Evolutionary conservation across 2,329 filamentous ascomycete species (phyloP), one percentile per base, ranked within the genome.

Genomic region (Arachnomyces sp.): DNA sequence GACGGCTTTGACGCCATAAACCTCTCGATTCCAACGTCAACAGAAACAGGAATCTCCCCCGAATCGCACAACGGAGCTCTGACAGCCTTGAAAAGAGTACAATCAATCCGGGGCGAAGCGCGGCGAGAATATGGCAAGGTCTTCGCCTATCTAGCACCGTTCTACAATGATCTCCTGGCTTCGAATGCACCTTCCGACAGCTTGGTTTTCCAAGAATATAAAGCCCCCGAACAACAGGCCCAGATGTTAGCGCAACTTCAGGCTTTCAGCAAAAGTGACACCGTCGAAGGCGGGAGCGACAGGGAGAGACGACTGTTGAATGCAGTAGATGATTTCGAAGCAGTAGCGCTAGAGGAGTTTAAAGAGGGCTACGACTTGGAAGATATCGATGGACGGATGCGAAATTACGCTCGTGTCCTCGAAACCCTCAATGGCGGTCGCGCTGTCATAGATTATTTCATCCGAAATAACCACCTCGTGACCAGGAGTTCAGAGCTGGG

Each of bases 81-180:
- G 36, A 74, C 74, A 25, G 76, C 88, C 1, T 70, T 96, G 42
- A 74, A 79, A 42, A 73, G 74, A 20, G 81, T 81, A 18, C 79
- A 74, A 53, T 96, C 90, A 35, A 77, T 93, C 37, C 75, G 92
- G 31, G 92, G 90, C 3, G 77, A 81, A 52, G 92, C 92, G 33
- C 77, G 89, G 45, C 79, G 92, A 52, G 89, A 96, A 61, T 98
- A 89, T 58, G 90, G 84, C 12, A 93, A 83, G 59, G 73, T 96
- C 11, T 93, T 96, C 61, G 82, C 81, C n/a, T 84, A 85, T 3
- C 64, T 98, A 50, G 84, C 81, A 8, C 89, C 89, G 0, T 90
- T 93, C 52, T 98, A 96, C 64, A 77, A 79, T 48, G 87, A 98
- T 58, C 74, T 96, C 31, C 78, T 76, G 28, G 73, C 70, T 46